Base-by-base conservation (phyloP, 192 early-diverging fungal species). In the Backusella psychrophila region DNA sequence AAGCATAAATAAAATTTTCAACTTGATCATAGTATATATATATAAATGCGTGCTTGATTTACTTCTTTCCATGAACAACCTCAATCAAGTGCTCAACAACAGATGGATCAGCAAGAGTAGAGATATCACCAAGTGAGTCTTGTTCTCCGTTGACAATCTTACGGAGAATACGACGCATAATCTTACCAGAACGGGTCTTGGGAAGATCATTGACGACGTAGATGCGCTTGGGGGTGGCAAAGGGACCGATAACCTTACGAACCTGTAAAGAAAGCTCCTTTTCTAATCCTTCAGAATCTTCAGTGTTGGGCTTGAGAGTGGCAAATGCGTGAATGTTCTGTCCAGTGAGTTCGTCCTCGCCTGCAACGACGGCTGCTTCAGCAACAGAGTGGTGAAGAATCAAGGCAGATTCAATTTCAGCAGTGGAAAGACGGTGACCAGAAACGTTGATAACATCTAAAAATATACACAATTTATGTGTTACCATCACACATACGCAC, bases 181-280 rank as follows among this genome's bases (percentile, higher is more conserved):
- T 96, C 88, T 99, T 99, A 63, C 97, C 97, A 35, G 91, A 93
- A 29, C 96, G 90, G 17, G 97, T 99, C 88, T 99, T 98, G 78
- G 97, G 97, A 66, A 98, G 87, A 83, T 97, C 96, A 39, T 87
- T 86, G 7, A 94, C 92, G 75, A 99, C 80, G 66, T 98, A 90
- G 39, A 99, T 90, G 63, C 88, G 86, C 84, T 96, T 96, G 33
- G 97, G 97, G 3, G 93, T 89, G 66, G 97, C 97, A 74, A 99
- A 97, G 14, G 97, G 94, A 2, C 97, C 97, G 83, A 99, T 99
- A 72, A 92, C 91, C 49, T 91, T 87, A 72, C 96, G 93, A 12
- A 99, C 93, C 73, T 95, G 93, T 34, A 88, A 75, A 42, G 89
- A 79, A 44, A 99, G 83, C 52, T 94, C 91, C 59, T 85, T 86